Evolutionary conservation across 164 flowering plant species (phyloP), one percentile per base, ranked within the genome.

Genomic region (Magnolia changhungtana): DNA sequence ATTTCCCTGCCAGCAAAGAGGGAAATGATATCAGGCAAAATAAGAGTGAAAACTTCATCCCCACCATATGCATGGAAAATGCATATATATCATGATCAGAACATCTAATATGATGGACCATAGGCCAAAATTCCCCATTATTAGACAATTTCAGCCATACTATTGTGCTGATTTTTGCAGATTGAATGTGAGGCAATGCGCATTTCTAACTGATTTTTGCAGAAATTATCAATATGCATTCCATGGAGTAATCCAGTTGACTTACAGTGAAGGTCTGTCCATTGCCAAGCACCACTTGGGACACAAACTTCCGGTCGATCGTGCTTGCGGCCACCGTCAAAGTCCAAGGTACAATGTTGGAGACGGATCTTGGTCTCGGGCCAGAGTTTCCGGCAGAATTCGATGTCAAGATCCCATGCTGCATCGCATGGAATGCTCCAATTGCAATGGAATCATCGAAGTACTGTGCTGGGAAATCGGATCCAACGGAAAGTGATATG

Each of bases 381-480:
- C 84, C 84, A 8, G 8, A 7, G 9, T 77, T 79, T 8, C 81
- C 81, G 2, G 79, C 81, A 0, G 79, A 69, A 21, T 66, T 58
- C 3, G 79, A 73, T 2, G 81, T 78, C 0, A 81, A n/a, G 14
- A 82, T 74, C 18, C 77, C 81, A 7, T 71, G 50, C 6, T 50
- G 71, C 75, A 79, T 76, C 7, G 84, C 80, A 63, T 79, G 81
- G 77, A 76, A 82, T 0, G 80, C 27, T 14, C 82, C 84, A 20
- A 77, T 76, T 5, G 80, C 80, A 1, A 79, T 52, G 1, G 73
- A 70, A 23, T 79, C 81, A 0, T 76, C 21, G 10, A 64, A 74
- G 55, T 73, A 71, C 0, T 21, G 18, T 1, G 1, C 3, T 9
- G 75, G 29, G 37, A 52, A 13, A 0, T 0, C 7, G 3, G 58